A percentile compares a stretch with the other conserved stretches of the same genome.
These are phyloP conservation scores for Triticum turgidum DNA, from an alignment of 176 grass and related monocot genomes.

Conservation along the genomic window DNA sequence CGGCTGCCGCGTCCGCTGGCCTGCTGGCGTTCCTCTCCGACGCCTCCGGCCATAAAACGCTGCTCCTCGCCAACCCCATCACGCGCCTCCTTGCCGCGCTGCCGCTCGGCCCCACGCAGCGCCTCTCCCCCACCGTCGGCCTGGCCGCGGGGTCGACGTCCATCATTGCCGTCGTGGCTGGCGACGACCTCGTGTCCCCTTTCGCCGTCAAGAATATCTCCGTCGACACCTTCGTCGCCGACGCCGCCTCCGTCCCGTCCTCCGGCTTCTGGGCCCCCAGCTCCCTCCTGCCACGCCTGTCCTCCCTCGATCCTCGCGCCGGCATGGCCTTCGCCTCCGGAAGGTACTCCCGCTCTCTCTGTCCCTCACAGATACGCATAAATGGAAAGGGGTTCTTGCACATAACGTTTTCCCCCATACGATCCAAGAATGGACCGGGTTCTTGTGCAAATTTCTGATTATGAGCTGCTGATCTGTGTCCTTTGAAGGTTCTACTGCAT, in stretches of 20 bases:
- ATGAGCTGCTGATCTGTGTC: background rate
- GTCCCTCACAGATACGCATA: background rate
- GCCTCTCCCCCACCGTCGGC: conserved; percentile 76
- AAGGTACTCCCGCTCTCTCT: conserved; percentile 8
- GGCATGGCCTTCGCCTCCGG: conserved; percentile 67
- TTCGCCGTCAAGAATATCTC: conserved; percentile 98
- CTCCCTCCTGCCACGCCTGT: conserved; percentile 68
- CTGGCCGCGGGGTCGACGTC: conserved; percentile 69
- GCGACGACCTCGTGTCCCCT: conserved; percentile 86
- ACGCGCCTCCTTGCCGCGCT: conserved; percentile 72
- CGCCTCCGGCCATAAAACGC: conserved; percentile 66
- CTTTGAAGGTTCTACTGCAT: conserved; percentile 83
- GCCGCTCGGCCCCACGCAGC: conserved; percentile 57
- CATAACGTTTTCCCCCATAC: background rate
- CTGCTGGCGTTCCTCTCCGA: conserved; percentile 79
- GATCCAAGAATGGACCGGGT: too few relatives aligned
- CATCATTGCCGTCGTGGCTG: conserved; percentile 67
- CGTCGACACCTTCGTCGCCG: conserved; percentile 79
- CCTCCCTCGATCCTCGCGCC: conserved; percentile 69
- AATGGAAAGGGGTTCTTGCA: background rate
- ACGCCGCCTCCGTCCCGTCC: conserved; percentile 54
- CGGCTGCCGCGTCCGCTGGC: conserved; percentile 65
- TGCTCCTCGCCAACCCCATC: conserved; percentile 77
- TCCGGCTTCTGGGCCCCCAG: conserved; percentile 69
- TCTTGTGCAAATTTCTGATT: background rate